Base-by-base conservation (phyloP, 148 eudicot species). In the Oxyria digyna region DNA sequence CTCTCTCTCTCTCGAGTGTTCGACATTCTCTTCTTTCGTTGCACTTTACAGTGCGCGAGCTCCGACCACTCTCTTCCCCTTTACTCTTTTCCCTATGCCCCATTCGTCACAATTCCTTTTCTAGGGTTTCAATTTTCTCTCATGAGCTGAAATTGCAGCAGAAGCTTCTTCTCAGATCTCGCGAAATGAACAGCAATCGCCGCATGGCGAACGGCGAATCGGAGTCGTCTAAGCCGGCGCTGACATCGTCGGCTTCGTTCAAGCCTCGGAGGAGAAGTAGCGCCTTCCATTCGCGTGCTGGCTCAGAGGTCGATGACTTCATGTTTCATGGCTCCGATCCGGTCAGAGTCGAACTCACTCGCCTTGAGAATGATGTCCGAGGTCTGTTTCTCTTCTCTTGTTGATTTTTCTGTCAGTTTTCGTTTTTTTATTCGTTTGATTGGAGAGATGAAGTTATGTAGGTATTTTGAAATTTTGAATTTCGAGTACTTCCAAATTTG, bases 301-400 rank as follows among this genome's bases (percentile, higher is more conserved):
- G 82, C 49, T 77, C 88, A 1, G 91, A 85, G 5, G 78, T 57
- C 6, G 92, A 92, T 33, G 94, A 92, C 46, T 59, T 85, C 67
- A 70, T 79, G 68, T 71, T 90, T 35, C 98, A 93, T 70, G 98
- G 97, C 21, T 93, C 98, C 6, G 97, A 93, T 88, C 98, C 98
- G 18, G 77, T 93, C 65, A 78, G 90, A 10, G 77, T 90, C 55
- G 98, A 93, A 84, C 96, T 93, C 74, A 79, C 78, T 46, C 96
- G 98, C 68, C 96, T 92, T 42, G 96, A 93, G 69, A 93, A 93
- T 72, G 83, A 87, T 71, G 72, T 88, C 54, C 79, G 94, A 92
- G 98, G 98, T 90, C 67, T 62, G 18, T 8, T 10, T 62, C 35
- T 62, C 20, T 29, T 43, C 35, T 43, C 5, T 33, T 33, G 37